Base-by-base conservation (phyloP, 2,329 filamentous ascomycete genomes). In the Monosporascus sp. region DNA sequence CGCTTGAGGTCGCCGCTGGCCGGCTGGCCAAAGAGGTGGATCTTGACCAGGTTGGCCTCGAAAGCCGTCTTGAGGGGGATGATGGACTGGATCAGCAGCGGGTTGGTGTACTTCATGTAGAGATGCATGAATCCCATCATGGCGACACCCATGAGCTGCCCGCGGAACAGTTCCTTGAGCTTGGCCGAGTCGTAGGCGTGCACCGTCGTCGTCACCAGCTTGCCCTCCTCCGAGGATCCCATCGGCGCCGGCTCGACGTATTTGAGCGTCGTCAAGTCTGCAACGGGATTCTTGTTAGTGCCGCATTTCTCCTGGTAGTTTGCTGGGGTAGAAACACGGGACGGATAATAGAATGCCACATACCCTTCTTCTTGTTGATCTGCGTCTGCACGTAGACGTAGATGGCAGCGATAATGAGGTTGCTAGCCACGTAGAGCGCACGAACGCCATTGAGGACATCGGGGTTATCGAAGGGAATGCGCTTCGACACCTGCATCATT, bases 81-180 rank as follows among this genome's bases (percentile, higher is more conserved):
- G 78, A 99, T 96, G 72, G 89, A 95, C 84, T 99, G 94, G 78
- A 99, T 96, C 68, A 97, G 80, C 50, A 99, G 89, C 43, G 94
- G 94, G 85, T 97, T 99, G 78, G 92, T 97, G 87, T 97, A 99
- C 74, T 97, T 92, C 82, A 99, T 89, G 86, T 97, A 99, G 58
- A 99, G 63, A 78, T 99, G 94, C 93, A 99, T 97, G 69, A 97
- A 89, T 58, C 75, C 85, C 93, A 99, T 97, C 92, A 99, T 99
- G 72, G 83, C 92, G 55, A 99, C 80, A 56, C 94, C 94, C 89
- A 96, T 97, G 67, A 95, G 77, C 78, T 97, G 93, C 60, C 87
- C 83, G 74, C 94, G 94, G 82, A 93, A 90, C 61, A 91, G 81
- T 60, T 83, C 79, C 76, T 88, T 88, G 70, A 97, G 82, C 78